Evolutionary conservation across 1,284 basidiomycete genomes (phyloP), one percentile per base, ranked within the genome.

Genomic region (Bjerkandera adusta): DNA sequence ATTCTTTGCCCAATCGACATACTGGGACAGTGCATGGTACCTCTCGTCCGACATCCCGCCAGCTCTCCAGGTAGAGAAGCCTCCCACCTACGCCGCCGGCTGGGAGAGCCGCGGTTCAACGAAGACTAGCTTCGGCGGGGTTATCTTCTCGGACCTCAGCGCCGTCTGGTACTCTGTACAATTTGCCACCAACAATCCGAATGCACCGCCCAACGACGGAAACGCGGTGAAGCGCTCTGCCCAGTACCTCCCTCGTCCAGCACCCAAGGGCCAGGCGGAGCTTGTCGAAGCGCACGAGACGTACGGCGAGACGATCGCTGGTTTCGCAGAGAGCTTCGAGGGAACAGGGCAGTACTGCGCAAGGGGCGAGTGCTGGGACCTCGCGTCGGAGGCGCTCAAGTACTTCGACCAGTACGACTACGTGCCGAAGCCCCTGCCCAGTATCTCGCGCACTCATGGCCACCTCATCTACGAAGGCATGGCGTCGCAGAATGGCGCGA

Each of bases 301-400:
- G 33, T 79, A 81, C 54, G 76, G 76, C 27, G 72, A 74, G 48
- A 68, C 67, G 0, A 63, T 80, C 36, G 76, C 73, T 0, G 59
- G 57, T 12, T 81, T 72, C 54, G 77, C 75, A 20, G 71, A 76
- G 58, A 59, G 66, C 35, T 79, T 70, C 54, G 66, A 69, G 36
- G 71, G 63, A 1, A 62, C 68, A 0, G 71, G 73, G 2, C 53
- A 65, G 49, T 72, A 68, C 43, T 75, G 78, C 48, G 76, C 64
- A 12, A 65, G 73, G 7, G 79, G 79, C 20, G 77, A 79, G 55
- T 81, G 78, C 58, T 82, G 79, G 79, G 77, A 80, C 62, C 59
- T 82, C 27, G 79, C 78, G 12, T 62, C 66, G 50, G 72, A 79
- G 58, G 77, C 70, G 24, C 62, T 81, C 45, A 70, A 72, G 51